Conservation (phyloP, 768 basidiomycete genomes). For the Coprinopsis strossmayeri region DNA sequence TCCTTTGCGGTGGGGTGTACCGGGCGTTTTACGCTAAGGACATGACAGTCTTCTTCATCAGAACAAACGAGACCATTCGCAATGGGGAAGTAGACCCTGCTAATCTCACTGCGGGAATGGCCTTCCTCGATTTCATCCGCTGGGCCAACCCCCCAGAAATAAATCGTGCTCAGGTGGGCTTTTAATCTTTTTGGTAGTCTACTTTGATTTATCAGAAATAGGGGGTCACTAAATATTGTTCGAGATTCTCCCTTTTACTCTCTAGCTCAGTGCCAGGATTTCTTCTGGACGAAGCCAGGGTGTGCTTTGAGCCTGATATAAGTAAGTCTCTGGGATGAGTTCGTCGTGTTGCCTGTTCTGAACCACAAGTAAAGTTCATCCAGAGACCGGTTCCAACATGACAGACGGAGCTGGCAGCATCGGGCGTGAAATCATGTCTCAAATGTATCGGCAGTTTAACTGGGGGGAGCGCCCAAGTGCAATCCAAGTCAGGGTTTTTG, state of each 20-base stretch:
- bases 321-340: constrained; percentile 26
- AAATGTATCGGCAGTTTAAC: constrained; percentile 25
- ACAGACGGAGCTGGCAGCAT: constrained; percentile 51
- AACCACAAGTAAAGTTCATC: constrained; percentile 16
- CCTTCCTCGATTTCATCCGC: constrained; percentile 42
- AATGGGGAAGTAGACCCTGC: neutral
- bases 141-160: constrained; percentile 46
- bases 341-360: neutral
- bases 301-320: constrained; percentile 39
- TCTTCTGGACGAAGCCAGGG: constrained; percentile 27
- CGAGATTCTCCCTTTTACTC: constrained; percentile 54
- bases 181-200: no score
- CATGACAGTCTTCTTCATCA: constrained; percentile 44
- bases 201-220: no score
- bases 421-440: constrained; percentile 29
- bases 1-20: constrained; percentile 50
- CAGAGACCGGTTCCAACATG: constrained; percentile 34
- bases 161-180: constrained; percentile 50
- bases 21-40: constrained; percentile 61
- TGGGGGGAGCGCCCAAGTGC: constrained; percentile 38
- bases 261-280: constrained; percentile 61
- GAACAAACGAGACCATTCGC: constrained; percentile 38
- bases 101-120: constrained; percentile 17
- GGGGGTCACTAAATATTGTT: constrained; percentile 59
- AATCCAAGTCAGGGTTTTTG: constrained; percentile 43